These are phyloP conservation scores for Sporothrix phasma DNA, from an alignment of 2,329 filamentous ascomycete genomes.

Conservation along the genomic window DNA sequence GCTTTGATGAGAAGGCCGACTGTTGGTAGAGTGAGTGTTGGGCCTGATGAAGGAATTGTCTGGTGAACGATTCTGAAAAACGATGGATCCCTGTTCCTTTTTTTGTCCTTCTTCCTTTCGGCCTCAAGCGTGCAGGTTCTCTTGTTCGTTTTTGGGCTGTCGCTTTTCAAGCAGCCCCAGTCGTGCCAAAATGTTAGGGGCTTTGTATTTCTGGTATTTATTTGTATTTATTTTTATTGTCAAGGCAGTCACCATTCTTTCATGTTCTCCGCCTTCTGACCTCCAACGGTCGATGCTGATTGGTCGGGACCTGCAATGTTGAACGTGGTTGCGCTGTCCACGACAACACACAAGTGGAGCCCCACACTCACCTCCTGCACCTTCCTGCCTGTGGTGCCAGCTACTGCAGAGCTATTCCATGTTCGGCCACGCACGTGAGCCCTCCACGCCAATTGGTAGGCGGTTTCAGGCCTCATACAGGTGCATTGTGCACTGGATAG, in stretches of 20 bases:
- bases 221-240: slow-evolving; percentile 14
- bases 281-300: slow-evolving; percentile 5
- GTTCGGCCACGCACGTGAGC: slow-evolving; percentile 8
- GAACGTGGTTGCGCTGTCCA: slow-evolving; percentile 13
- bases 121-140: slow-evolving; percentile 1
- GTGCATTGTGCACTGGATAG: background rate
- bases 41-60: slow-evolving; percentile 1
- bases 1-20: background rate
- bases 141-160: background rate
- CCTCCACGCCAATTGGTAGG: background rate
- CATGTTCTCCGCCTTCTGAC: slow-evolving; percentile 4
- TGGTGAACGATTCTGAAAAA: slow-evolving; percentile 12
- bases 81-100: slow-evolving; percentile 13
- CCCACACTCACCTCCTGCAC: slow-evolving; percentile 2
- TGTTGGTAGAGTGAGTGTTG: slow-evolving; percentile 1
- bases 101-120: background rate
- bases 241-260: slow-evolving; percentile 1
- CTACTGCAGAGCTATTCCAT: slow-evolving; percentile 13
- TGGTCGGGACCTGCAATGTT: slow-evolving; percentile 3
- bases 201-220: slow-evolving; percentile 10
- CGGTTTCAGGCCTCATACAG: background rate
- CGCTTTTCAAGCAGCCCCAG: slow-evolving; percentile 12
- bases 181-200: slow-evolving; percentile 1
- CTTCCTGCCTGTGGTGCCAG: background rate
- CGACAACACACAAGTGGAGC: slow-evolving; percentile 12